Base-by-base conservation (phyloP, 1,284 basidiomycete species). In the Fomitopsis betulina region DNA sequence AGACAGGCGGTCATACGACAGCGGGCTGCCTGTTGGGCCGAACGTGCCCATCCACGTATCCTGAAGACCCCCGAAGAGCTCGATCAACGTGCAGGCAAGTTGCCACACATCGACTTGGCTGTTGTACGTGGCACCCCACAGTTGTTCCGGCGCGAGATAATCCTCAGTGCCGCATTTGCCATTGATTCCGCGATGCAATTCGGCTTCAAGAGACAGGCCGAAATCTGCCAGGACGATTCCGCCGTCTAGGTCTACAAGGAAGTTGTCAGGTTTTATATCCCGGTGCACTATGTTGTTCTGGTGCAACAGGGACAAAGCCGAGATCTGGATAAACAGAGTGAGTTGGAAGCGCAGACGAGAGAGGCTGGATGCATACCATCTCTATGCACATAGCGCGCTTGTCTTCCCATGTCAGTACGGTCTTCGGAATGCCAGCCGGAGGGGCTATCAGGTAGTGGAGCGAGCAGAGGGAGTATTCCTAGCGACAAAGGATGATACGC, bases 181-280 rank as follows among this genome's bases (percentile, higher is more conserved):
- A 13, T 37, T 35, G 42, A 13, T 33, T 21, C 42, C 25, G n/a
- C 40, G 19, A 65, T 84, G 19, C 68, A 72, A 58, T 73, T 77
- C 63, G 81, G 78, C 21, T 74, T 76, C 53, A n/a, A 53, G 5
- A 12, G 42, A 53, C 12, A 57, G 59, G 7, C 64, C 65, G 38
- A 69, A 65, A 59, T 69, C 69, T 5, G 62, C 55, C 37, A 70
- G 51, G 4, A 61, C 58, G 32, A 65, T 39, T 19, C 62, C 65
- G 13, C 69, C 68, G 42, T 45, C 27, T 2, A 38, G 21, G n/a
- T 56, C 58, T 51, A 70, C 23, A 27, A 70, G 61, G 39, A 70
- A 53, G 53, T 69, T 70, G 5, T 61, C 58, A 7, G 66, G 66
- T 45, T 68, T 70, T 60, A 71, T 63, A 56, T 70, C 68, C 12